Evolutionary conservation across 1,284 basidiomycete genomes (phyloP).

Genomic region (Sanghuangporus weigelae): DNA sequence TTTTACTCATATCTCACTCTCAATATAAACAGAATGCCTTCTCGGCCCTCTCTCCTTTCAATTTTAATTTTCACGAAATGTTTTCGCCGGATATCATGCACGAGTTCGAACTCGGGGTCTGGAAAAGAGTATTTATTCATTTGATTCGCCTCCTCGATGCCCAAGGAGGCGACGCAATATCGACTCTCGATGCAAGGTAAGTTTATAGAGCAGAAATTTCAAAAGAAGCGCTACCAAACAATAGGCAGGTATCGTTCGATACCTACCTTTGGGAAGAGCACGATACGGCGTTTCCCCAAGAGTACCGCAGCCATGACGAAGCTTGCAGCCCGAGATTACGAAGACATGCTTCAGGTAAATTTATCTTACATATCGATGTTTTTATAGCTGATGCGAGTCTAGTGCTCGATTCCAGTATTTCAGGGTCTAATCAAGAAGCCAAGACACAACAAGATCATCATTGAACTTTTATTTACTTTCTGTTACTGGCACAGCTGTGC

Average conservation of each 20-base stretch:
- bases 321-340: constrained; percentile 31
- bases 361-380: constrained; percentile 11
- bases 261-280: constrained; percentile 27
- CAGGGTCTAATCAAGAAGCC: constrained; percentile 28
- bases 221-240: background rate
- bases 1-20: background rate
- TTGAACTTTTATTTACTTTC: constrained; percentile 26
- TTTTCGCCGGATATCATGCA: constrained; percentile 26
- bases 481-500: constrained; percentile 31
- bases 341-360: constrained; percentile 31
- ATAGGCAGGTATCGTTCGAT: constrained; percentile 22
- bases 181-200: constrained; percentile 22
- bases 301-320: constrained; percentile 27
- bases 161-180: constrained; percentile 7
- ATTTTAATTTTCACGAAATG: constrained; percentile 21
- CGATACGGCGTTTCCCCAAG: constrained; percentile 24
- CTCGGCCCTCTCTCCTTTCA: constrained; percentile 17
- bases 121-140: constrained; percentile 25
- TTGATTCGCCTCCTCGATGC: constrained; percentile 24
- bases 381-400: constrained; percentile 11
- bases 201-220: background rate
- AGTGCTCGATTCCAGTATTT: constrained; percentile 31
- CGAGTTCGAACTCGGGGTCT: constrained; percentile 27
- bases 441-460: constrained; percentile 23
- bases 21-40: constrained; percentile 36